Evolutionary conservation across 2,329 filamentous ascomycete genomes (phyloP), one percentile per base, ranked within the genome.

Genomic region (Parastagonospora nodorum): DNA sequence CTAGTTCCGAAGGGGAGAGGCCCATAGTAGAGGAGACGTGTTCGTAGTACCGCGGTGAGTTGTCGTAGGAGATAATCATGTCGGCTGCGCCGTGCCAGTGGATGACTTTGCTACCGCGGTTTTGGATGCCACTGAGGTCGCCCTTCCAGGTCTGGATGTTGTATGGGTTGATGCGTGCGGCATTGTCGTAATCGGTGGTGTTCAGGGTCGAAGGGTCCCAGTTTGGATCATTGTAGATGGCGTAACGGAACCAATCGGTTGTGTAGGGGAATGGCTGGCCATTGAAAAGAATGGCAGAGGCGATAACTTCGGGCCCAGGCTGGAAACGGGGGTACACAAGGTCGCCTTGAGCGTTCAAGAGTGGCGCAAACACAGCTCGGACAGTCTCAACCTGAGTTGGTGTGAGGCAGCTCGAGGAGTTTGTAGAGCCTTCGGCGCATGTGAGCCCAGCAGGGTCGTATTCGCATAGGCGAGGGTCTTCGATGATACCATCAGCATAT

Each of bases 291-390:
- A 67, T 59, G 0, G 55, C 53, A 15, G 74, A 69, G 4, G 75
- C 75, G 7, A 69, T 55, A 7, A 75, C 55, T 56, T 80, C 77
- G 11, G 74, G 73, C 12, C 80, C 80, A 6, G 78, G 80, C 42
- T 80, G 75, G 63, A 82, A 75, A n/a, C 76, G 72, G 2, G 81
- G 80, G 60, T 78, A 83, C 12, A 82, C 72, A 1, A 82, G 64
- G 4, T 71, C 68, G 38, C 80, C 80, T 32, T 77, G 64, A 5
- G 66, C 68, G 48, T 75, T 69, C 54, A 74, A 70, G 29, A 80
- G 73, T 33, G 76, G 75, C 10, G 67, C 66, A 60, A 76, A 79
- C 12, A 78, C 69, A 1, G 73, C 57, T 33, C 74, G 68, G 11
- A 82, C 77, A 0, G 75, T 78, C 7, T 69, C 55, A 36, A 77